These are phyloP conservation scores for Diaporthe vaccinii DNA, from an alignment of 2,329 filamentous ascomycete species.

Conservation along the genomic window DNA sequence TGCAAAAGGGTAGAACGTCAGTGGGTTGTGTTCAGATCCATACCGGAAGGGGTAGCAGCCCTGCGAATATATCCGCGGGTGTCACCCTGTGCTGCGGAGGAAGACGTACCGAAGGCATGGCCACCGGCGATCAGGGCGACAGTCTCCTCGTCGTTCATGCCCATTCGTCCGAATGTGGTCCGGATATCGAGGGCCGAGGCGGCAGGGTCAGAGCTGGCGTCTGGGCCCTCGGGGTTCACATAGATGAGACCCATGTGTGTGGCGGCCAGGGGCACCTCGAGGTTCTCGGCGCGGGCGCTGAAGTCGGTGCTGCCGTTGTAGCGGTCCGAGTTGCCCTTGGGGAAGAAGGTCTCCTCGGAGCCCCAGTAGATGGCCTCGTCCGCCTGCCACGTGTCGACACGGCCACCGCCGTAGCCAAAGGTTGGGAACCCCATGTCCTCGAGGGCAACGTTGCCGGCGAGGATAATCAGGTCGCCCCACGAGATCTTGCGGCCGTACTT, in stretches of 20 bases:
- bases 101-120: conserved; percentile 72
- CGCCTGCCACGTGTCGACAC: conserved; percentile 77
- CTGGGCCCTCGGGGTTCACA: conserved; percentile 81
- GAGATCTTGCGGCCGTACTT: conserved; percentile 86
- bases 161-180: conserved; percentile 79
- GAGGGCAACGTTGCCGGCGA: conserved; percentile 80
- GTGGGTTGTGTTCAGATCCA: neutral
- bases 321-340: conserved; percentile 62
- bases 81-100: neutral
- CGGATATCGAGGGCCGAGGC: conserved; percentile 78
- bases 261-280: conserved; percentile 75
- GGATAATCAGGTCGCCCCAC: conserved; percentile 78
- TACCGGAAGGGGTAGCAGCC: neutral
- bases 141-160: conserved; percentile 83
- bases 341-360: conserved; percentile 78
- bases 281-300: conserved; percentile 66
- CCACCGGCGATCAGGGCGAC: conserved; percentile 81
- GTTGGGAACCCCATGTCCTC: conserved; percentile 80
- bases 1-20: neutral
- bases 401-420: conserved; percentile 78
- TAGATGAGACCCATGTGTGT: conserved; percentile 82
- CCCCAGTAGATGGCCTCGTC: conserved; percentile 84
- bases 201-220: conserved; percentile 75
- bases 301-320: conserved; percentile 60
- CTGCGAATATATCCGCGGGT: neutral